phyloP scores from a whole-genome alignment of 257 asterid genomes.

The Lavandula angustifolia region DNA sequence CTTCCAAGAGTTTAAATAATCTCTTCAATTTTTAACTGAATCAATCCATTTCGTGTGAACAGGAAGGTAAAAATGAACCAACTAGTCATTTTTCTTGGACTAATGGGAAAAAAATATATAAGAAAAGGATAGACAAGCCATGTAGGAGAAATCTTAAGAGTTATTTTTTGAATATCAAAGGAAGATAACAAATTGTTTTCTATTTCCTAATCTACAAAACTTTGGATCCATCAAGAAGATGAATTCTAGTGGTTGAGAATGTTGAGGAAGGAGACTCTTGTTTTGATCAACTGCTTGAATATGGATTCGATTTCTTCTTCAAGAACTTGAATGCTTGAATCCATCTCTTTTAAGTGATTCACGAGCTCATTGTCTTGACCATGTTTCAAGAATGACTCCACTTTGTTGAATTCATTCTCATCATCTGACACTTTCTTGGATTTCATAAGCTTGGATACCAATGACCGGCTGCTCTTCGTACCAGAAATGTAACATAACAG shows the following conservation, averaged over 20 bases:
- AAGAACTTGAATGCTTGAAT: constrained; percentile 34
- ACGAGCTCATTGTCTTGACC: constrained; percentile 17
- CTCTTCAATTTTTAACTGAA: neutral
- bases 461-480: constrained; percentile 35
- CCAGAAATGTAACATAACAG: constrained; percentile 31
- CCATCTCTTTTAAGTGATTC: constrained; percentile 40
- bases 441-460: constrained; percentile 38
- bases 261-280: constrained; percentile 46
- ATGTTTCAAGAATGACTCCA: constrained; percentile 32
- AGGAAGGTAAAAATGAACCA: neutral
- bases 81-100: no score
- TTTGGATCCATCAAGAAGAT: constrained; percentile 7
- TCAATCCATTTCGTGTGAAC: neutral
- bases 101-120: neutral
- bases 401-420: constrained; percentile 38
- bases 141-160: neutral
- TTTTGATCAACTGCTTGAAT: constrained; percentile 42
- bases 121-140: neutral
- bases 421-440: constrained; percentile 31
- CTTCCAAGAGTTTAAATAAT: neutral
- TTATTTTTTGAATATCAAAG: neutral
- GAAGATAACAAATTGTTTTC: neutral
- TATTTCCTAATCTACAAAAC: constrained; percentile 30
- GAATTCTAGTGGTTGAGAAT: constrained; percentile 35
- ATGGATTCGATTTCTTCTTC: constrained; percentile 40